Base-by-base conservation (phyloP, 2,329 filamentous ascomycete species). In the Botrytis galanthina region DNA sequence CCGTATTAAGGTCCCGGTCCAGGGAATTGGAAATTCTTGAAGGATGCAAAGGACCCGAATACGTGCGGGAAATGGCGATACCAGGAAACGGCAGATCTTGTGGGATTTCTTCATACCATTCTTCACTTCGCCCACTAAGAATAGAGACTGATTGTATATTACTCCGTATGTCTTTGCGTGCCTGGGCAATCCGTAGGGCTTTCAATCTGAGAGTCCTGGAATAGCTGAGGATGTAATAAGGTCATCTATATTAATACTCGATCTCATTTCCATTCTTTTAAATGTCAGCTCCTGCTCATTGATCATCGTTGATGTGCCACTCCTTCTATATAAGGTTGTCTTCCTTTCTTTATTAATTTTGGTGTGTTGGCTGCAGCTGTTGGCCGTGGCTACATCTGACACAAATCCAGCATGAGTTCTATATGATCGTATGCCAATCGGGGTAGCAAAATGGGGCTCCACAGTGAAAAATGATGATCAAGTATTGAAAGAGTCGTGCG, bases 21-120 rank as follows among this genome's bases (percentile, higher is more conserved):
- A 42, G 66, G 48, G 14, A 9, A 8, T 57, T 3, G n/a, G n/a
- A 18, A 32, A 18, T 22, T 42, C 3, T 57, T 22, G 48, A 29
- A 57, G 64, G 48, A 68, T 68, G n/a, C 35, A 39, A 54, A 68
- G 64, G 64, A 68, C 64, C 46, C 9, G 64, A n/a, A 22, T 42
- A 29, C 35, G 18, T 8, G 3, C 20, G 18, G 62, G 39, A 46
- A 46, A 46, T 46, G 39, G n/a, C 32, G 46, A 67, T 67, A 39
- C 4, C 32, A 68, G 32, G 48, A 68, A 57, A 54, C 26, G 26
- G 35, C 46, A 68, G 35, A 68, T 42, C 14, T 68, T 18, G 26
- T 16, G 42, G 64, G 64, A 68, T 57, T 8, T 67, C 64, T 54
- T 67, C 26, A 54, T 35, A 39, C 37, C 32, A 46, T 29, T 54